Conservation (phyloP, 2,329 filamentous ascomycete genomes). For the Sclerotinia glacialis region DNA sequence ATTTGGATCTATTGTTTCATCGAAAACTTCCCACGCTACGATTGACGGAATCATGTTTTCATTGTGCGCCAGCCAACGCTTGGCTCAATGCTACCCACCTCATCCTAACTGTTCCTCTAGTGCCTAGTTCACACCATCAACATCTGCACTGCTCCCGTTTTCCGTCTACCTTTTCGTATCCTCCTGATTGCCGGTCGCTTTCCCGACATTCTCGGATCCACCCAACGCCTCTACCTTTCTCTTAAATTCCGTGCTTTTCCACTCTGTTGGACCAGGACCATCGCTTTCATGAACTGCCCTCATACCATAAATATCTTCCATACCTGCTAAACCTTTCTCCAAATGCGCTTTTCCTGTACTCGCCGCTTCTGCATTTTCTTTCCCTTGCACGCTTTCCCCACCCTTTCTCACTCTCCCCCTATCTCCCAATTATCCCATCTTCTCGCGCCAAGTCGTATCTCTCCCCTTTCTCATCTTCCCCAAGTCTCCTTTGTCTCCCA, state of each 20-base stretch:
- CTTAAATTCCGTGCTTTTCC: background rate
- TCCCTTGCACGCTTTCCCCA: background rate
- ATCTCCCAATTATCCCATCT: background rate
- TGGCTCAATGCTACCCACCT: background rate
- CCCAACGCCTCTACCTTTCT: background rate
- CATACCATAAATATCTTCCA: background rate
- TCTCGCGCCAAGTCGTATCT: background rate
- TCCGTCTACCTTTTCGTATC: background rate
- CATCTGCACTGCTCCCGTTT: background rate
- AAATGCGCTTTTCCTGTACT: background rate
- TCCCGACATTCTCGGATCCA: background rate
- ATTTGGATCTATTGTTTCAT: background rate
- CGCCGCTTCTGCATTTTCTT: background rate
- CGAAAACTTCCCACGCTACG: background rate
- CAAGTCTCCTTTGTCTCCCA: background rate
- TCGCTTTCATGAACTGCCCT: background rate
- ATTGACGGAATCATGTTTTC: background rate
- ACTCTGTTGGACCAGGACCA: background rate
- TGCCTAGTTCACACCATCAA: background rate
- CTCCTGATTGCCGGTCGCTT: background rate
- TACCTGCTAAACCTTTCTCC: background rate
- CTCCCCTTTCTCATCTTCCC: background rate
- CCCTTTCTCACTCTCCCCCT: background rate
- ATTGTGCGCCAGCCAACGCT: background rate
- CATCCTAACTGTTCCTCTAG: background rate